A percentile compares a stretch with the other conserved stretches of the same genome.
Evolutionary conservation across 2,329 filamentous ascomycete species (phyloP).

Genomic region (Harringtonia aguacate): DNA sequence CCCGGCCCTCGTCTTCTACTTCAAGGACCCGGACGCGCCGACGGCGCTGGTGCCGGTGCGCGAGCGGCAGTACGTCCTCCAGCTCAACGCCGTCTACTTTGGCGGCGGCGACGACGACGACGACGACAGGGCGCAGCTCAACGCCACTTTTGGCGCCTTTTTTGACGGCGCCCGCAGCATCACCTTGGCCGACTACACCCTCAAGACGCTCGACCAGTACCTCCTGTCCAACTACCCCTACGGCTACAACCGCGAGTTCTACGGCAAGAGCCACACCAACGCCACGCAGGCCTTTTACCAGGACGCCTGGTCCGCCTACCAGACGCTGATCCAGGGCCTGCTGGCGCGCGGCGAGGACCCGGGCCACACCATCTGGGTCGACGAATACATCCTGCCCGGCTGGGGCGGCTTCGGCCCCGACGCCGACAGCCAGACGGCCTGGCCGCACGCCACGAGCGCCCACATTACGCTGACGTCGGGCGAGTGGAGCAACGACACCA

Average conservation of each 20-base stretch:
- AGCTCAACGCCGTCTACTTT: slow-evolving; percentile 3
- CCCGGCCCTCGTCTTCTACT: slow-evolving; percentile 1
- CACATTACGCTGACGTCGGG: slow-evolving; percentile 2
- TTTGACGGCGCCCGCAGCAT: slow-evolving; percentile 1
- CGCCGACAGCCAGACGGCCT: neutral
- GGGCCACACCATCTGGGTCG: slow-evolving; percentile 2
- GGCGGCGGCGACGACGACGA: too few relatives aligned
- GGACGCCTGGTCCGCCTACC: neutral
- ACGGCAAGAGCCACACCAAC: slow-evolving; percentile 4
- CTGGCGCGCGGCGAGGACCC: slow-evolving; percentile 1
- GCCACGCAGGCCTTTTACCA: slow-evolving; percentile 1
- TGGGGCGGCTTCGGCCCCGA: slow-evolving; percentile 1
- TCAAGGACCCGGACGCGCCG: neutral
- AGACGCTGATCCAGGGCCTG: slow-evolving; percentile 1
- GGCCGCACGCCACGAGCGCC: slow-evolving; percentile 1
- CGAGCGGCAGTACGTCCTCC: slow-evolving; percentile 3
- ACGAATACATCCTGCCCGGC: neutral
- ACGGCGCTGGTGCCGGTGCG: neutral
- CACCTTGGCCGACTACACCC: neutral
- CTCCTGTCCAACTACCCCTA: slow-evolving; percentile 2
- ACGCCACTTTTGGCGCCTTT: neutral
- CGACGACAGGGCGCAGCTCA: neutral
- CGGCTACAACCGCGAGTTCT: slow-evolving; percentile 3
- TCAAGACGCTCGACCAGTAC: slow-evolving; percentile 4
- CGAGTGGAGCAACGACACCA: slow-evolving; percentile 2